Conservation (phyloP, 2,329 filamentous ascomycete species). For the Hymenoscyphus albidus region DNA sequence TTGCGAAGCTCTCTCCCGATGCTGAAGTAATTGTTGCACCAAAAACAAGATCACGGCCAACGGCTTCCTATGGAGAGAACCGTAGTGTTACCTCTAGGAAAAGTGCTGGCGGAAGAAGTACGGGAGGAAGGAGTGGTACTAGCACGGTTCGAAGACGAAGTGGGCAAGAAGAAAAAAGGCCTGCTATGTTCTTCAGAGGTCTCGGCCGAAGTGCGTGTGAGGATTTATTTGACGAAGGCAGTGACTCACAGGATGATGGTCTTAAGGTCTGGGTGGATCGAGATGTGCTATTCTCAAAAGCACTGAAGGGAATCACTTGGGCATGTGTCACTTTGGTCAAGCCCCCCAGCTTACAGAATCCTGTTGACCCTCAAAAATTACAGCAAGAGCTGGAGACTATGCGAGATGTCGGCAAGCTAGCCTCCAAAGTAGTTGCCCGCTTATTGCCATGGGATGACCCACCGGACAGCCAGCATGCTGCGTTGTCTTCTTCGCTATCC, state of each 20-base stretch:
- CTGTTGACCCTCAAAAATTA: conserved; percentile 64
- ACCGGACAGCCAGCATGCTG: conserved; percentile 74
- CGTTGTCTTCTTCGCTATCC: conserved; percentile 75
- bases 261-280: conserved; percentile 82
- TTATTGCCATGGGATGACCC: conserved; percentile 80
- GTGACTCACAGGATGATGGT: conserved; percentile 50
- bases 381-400: conserved; percentile 63
- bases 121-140: conserved; percentile 61
- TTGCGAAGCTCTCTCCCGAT: conserved; percentile 89
- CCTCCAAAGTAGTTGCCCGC: conserved; percentile 70
- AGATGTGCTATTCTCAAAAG: conserved; percentile 67
- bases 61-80: conserved; percentile 66
- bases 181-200: conserved; percentile 73
- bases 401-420: conserved; percentile 52
- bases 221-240: conserved; percentile 70
- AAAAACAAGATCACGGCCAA: conserved; percentile 72
- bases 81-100: conserved; percentile 78
- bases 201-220: conserved; percentile 66
- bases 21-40: conserved; percentile 97
- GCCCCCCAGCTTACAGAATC: conserved; percentile 70
- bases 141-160: conserved; percentile 64
- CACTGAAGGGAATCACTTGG: conserved; percentile 72
- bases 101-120: conserved; percentile 69
- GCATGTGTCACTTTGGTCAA: conserved; percentile 83
- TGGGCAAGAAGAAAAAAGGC: conserved; percentile 61